Percentiles rank a stretch among this genome's conserved stretches.
These are phyloP conservation scores for Stachybotrys echinatus DNA, from an alignment of 2,329 filamentous ascomycete genomes.

Conservation along the genomic window DNA sequence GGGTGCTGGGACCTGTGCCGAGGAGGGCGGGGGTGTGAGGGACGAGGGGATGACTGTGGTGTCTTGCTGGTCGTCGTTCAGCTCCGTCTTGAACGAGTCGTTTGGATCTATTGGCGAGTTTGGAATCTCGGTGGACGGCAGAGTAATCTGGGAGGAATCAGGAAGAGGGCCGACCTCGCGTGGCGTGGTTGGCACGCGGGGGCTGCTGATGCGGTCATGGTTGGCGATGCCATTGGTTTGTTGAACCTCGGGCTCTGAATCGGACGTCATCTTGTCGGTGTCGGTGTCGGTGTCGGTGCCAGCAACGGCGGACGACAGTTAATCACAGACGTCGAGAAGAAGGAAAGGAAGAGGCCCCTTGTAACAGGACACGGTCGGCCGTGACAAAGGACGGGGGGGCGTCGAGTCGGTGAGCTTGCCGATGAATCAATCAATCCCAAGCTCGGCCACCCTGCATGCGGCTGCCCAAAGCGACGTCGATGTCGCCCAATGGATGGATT, in stretches of 20 bases:
- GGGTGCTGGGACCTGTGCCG: conserved; percentile 40
- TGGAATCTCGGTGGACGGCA: conserved; percentile 53
- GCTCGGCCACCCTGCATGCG: neutral
- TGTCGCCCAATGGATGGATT: no score
- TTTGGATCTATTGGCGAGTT: conserved; percentile 45
- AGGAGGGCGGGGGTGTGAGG: conserved; percentile 48
- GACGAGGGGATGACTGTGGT: conserved; percentile 51
- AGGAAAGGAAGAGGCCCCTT: neutral
- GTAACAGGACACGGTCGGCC: neutral
- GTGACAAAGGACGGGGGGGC: neutral
- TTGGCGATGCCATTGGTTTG: conserved; percentile 22
- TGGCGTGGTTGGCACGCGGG: conserved; percentile 25
- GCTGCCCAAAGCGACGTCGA: neutral
- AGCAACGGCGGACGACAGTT: neutral
- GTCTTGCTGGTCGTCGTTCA: conserved; percentile 38
- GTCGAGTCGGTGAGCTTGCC: neutral
- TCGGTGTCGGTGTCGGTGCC: conserved; percentile 7
- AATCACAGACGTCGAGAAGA: neutral
- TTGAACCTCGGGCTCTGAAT: conserved; percentile 25
- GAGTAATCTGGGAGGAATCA: conserved; percentile 43
- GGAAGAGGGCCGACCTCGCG: conserved; percentile 20
- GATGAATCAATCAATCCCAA: neutral
- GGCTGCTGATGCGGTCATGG: conserved; percentile 26
- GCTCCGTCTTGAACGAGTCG: conserved; percentile 44
- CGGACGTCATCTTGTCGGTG: conserved; percentile 25